Evolutionary conservation across 2,329 filamentous ascomycete species (phyloP).

Genomic region (Alternaria solani): DNA sequence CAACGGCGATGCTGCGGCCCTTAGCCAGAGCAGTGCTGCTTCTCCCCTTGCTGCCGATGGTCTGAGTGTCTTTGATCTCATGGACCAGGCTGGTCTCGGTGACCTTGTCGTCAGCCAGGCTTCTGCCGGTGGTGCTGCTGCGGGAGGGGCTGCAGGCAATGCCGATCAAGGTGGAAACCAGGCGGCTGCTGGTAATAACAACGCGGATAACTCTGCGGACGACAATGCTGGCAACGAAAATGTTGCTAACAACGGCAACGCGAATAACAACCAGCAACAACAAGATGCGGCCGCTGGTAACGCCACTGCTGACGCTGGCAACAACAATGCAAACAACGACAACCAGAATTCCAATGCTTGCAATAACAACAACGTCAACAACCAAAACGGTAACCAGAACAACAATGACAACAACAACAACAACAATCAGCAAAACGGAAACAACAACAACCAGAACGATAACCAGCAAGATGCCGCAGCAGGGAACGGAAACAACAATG

Average conservation of each 20-base stretch:
- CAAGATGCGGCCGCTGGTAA: conserved; percentile 10
- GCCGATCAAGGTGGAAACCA: not conserved
- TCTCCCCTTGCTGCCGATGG: conserved; percentile 67
- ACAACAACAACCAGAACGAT: conserved; percentile 10
- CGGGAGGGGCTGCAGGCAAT: conserved; percentile 24
- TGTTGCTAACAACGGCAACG: conserved; percentile 10
- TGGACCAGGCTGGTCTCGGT: conserved; percentile 68
- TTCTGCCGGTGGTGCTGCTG: conserved; percentile 26
- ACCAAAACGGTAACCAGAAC: conserved; percentile 10
- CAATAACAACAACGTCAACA: conserved; percentile 6
- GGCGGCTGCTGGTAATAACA: conserved; percentile 28
- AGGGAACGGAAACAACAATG: conserved; percentile 8
- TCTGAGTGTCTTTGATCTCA: conserved; percentile 71
- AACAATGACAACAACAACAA: conserved; percentile 10
- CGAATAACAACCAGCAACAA: conserved; percentile 20
- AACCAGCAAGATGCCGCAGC: conserved; percentile 19
- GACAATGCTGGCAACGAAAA: conserved; percentile 11
- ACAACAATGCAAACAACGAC: conserved; percentile 14
- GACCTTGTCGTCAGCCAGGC: conserved; percentile 63
- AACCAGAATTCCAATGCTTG: conserved; percentile 16
- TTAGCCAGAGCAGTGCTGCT: conserved; percentile 61
- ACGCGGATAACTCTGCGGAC: conserved; percentile 2
- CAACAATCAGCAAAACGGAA: not conserved
- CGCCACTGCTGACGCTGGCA: conserved; percentile 25
- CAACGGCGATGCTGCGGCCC: conserved; percentile 66